phyloP scores from a whole-genome alignment of 164 flowering plant genomes.

The Vitis amurensis region DNA sequence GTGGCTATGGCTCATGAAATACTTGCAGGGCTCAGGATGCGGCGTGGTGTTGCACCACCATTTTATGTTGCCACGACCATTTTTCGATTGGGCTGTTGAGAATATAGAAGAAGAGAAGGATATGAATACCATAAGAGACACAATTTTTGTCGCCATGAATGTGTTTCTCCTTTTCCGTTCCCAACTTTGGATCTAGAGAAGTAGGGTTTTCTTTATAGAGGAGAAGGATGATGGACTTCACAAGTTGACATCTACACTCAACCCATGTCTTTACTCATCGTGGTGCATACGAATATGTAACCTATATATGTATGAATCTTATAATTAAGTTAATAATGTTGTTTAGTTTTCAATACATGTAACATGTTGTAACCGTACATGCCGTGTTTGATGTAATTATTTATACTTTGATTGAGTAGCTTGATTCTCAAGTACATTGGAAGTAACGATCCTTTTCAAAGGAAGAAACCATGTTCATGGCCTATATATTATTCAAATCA shows the following conservation, averaged over 20 bases:
- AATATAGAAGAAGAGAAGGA: conserved; percentile 11
- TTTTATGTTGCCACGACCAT: conserved; percentile 15
- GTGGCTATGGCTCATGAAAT: conserved; percentile 23
- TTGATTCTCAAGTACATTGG: conserved; percentile 2
- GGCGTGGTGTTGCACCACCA: conserved; percentile 56
- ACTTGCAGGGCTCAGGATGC: conserved; percentile 41
- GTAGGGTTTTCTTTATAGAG: conserved; percentile 1
- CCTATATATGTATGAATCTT: too few species aligned
- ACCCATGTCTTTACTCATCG: conserved; percentile 2
- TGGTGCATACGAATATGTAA: not conserved
- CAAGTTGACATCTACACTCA: not conserved
- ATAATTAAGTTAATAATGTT: too few species aligned
- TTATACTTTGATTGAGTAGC: too few species aligned
- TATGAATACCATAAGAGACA: not conserved
- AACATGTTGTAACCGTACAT: too few species aligned
- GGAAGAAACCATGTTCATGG: not conserved
- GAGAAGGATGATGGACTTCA: not conserved
- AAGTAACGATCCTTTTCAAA: conserved; percentile 8
- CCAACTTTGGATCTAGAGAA: not conserved
- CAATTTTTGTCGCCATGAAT: conserved; percentile 13
- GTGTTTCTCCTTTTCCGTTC: not conserved
- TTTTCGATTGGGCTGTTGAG: conserved; percentile 3
- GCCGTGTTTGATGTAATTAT: too few species aligned
- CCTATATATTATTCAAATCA: too few species aligned
- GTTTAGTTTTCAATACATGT: too few species aligned